Percentiles rank a stretch among this genome's conserved stretches.
Evolutionary conservation across 495 filamentous ascomycete genomes (phyloP).

Genomic region (Penicillium herquei): DNA sequence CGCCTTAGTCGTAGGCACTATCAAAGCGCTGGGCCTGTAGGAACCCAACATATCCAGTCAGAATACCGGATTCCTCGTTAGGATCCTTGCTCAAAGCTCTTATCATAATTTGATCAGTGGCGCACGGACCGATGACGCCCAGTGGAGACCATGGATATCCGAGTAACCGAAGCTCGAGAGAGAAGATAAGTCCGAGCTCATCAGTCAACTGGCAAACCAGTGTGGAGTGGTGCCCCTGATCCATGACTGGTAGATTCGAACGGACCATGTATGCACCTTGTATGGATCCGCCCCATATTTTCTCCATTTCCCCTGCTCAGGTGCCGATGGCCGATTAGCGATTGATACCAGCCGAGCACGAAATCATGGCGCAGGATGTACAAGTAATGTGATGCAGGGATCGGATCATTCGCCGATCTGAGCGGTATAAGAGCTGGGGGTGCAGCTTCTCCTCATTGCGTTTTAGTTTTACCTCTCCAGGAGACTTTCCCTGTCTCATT

Average conservation of each 20-base stretch:
- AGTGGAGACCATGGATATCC: too few species aligned
- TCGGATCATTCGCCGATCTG: not conserved
- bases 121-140: too few species aligned
- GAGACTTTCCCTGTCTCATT: too few species aligned
- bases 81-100: too few species aligned
- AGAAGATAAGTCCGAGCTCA: too few species aligned
- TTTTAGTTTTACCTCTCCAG: not conserved
- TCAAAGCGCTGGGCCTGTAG: not conserved
- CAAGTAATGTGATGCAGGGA: not conserved
- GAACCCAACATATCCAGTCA: too few species aligned
- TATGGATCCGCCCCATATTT: not conserved
- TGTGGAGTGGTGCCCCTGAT: not conserved
- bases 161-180: too few species aligned
- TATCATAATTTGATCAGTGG: too few species aligned
- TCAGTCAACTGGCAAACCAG: too few species aligned
- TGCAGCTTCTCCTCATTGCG: not conserved
- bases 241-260: not conserved
- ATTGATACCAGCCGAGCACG: constrained; percentile 21
- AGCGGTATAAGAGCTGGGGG: not conserved
- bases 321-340: constrained; percentile 34
- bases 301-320: constrained; percentile 1
- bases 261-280: not conserved
- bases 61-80: too few species aligned
- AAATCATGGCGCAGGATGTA: constrained; percentile 8
- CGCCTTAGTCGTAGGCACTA: not conserved